Conservation (phyloP, 2,329 filamentous ascomycete species). For the Claviceps arundinis region DNA sequence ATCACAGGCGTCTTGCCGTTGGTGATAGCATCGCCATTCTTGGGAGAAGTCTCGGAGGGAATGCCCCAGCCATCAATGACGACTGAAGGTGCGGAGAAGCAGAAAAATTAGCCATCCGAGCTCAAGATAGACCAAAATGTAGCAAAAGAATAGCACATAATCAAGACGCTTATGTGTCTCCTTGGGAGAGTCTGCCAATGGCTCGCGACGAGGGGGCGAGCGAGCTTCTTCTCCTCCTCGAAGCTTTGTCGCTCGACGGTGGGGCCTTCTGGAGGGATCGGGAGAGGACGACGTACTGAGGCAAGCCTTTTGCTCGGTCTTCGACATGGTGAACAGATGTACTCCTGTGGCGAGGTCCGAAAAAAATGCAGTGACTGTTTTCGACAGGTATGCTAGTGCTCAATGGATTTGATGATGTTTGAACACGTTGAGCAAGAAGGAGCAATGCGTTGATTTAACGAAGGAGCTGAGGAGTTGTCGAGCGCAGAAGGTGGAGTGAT, state of each 20-base stretch:
- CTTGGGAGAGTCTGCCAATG: background rate
- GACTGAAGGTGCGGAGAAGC: constrained; percentile 46
- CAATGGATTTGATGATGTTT: background rate
- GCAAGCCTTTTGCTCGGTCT: constrained; percentile 46
- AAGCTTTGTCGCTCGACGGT: constrained; percentile 2
- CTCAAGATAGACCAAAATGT: constrained; percentile 42
- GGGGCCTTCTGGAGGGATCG: constrained; percentile 15
- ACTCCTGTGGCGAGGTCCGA: background rate
- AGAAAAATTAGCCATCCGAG: constrained; percentile 46
- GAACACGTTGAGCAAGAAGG: background rate
- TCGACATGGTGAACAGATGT: constrained; percentile 29
- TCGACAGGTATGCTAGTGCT: background rate
- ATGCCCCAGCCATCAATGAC: constrained; percentile 99
- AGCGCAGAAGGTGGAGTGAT: constrained; percentile 3
- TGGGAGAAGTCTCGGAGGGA: constrained; percentile 63
- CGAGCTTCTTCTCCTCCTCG: constrained; percentile 1
- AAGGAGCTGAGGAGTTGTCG: constrained; percentile 1
- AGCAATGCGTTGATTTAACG: constrained; percentile 5
- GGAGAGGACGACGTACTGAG: constrained; percentile 40
- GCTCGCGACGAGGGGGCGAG: constrained; percentile 11
- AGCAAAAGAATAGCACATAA: constrained; percentile 34
- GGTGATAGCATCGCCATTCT: constrained; percentile 88
- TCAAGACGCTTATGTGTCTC: constrained; percentile 11
- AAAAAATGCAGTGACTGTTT: background rate
- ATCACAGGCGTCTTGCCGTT: constrained; percentile 88